These are phyloP conservation scores for Cadophora sp. DNA, from an alignment of 2,329 filamentous ascomycete species.

Conservation along the genomic window DNA sequence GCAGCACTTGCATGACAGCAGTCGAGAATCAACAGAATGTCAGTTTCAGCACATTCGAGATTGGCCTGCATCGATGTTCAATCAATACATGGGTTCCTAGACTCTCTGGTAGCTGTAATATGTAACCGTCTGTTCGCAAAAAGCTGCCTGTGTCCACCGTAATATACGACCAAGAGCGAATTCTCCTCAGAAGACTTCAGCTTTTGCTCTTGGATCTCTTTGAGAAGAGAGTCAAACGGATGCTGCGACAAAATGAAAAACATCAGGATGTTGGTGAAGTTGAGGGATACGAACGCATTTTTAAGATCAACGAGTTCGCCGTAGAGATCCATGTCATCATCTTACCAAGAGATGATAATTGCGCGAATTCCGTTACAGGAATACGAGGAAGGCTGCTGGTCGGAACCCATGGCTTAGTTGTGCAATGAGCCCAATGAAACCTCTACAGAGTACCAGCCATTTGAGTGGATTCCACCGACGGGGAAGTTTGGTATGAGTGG, in stretches of 20 bases:
- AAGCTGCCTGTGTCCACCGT: conserved; percentile 3
- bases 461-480: too few species aligned
- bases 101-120: background rate
- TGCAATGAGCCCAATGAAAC: too few species aligned
- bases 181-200: background rate
- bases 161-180: background rate
- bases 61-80: background rate
- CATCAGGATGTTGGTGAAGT: background rate
- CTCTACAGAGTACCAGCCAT: too few species aligned
- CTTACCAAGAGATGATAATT: conserved; percentile 4
- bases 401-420: too few species aligned
- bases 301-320: background rate
- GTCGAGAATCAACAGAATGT: background rate
- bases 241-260: background rate
- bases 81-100: background rate
- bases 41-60: background rate
- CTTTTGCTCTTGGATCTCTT: background rate
- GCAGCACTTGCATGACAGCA: conserved; percentile 12
- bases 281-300: background rate
- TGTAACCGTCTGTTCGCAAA: background rate
- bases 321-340: conserved; percentile 6
- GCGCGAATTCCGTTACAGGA: background rate
- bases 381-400: background rate
- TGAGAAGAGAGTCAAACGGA: background rate
- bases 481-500: too few species aligned